Base-by-base conservation (phyloP, 306 rosid genomes). In the Elaeagnus macrophylla region DNA sequence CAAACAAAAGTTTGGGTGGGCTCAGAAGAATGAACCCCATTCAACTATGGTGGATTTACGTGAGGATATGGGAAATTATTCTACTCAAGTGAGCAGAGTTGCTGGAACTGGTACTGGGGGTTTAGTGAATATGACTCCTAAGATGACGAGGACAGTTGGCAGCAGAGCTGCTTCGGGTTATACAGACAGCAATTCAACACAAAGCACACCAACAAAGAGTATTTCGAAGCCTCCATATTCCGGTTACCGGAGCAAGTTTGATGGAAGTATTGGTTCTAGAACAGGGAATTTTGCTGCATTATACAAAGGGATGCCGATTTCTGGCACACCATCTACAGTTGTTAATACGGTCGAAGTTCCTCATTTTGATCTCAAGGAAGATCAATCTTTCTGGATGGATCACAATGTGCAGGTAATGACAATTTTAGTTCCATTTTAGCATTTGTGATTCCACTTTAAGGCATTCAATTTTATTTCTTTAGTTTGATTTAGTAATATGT, bases 301-400 rank as follows among this genome's bases (percentile, higher is more conserved):
- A 83, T 87, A 87, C 60, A 91, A 69, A 82, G 99, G 99, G 61
- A 42, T 59, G 63, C 83, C 94, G 0, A 61, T 75, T 67, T 68
- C 77, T 10, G 16, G 74, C 57, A 69, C 74, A 39, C 59, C 78
- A 0, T 71, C 82, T 6, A 70, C 79, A 0, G 82, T 84, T 67
- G 86, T 82, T 53, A 80, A 84, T 66, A 66, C 89, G 45, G 85
- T 91, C 7, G 85, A 87, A 77, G 99, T 91, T 14, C 96, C 99
- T 84, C 89, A 87, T 83, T 91, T 91, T 59, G 93, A 87, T 63
- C 96, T 91, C 15, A 91, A 77, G 77, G 99, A 91, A 75, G 93
- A 91, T 67, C 76, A 93, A 0, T 91, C 96, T 0, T 91, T 91
- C 60, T 91, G 99, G 99, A 87, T 91, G 69, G 94, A 91, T 39